Base-by-base conservation (phyloP, 768 basidiomycete genomes). In the Hebeloma cylindrosporum region DNA sequence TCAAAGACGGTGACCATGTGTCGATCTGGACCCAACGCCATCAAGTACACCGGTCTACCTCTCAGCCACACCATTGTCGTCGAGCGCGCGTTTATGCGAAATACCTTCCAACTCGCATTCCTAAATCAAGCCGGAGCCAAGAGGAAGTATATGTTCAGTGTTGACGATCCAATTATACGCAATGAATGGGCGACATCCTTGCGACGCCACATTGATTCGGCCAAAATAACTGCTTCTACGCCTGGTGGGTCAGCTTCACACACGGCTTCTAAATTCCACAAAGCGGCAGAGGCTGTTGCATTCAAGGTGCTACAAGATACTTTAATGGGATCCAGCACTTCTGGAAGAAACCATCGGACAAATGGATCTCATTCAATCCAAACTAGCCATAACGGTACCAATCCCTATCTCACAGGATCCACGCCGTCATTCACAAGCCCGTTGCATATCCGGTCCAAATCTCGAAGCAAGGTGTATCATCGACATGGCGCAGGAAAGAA, bases 21-120 rank as follows among this genome's bases (percentile, higher is more conserved):
- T 61, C 81, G 93, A 35, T 78, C 83, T 33, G 93, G 96, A 1
- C 73, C 80, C 16, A 92, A 92, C 63, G 91, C 94, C 2, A 74
- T 85, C 33, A 73, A 80, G 43, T 98, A 97, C 62, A 70, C 82
- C 1, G 87, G 88, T 21, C 70, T 98, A 23, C 88, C 93, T 11
- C 70, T 87, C 43, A 91, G 85, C 61, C 84, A 79, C 54, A 73
- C 82, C 4, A 72, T 98, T 56, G 73, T 78, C 16, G 83, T 95
- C 48, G 93, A 95, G 60, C 85, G 93, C 14, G 84, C 91, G 0
- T 97, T 97, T 69, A 97, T 97, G 95, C 81, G 85, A 47, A 88
- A 97, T 61, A 96, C 94, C 0, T 94, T 98, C 75, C 91, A 96
- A 62, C 67, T 97, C 25, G 84, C 92, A 2, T 97, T 98, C 69